phyloP scores from a whole-genome alignment of 345 rosid species.

The Lumnitzera littorea region DNA sequence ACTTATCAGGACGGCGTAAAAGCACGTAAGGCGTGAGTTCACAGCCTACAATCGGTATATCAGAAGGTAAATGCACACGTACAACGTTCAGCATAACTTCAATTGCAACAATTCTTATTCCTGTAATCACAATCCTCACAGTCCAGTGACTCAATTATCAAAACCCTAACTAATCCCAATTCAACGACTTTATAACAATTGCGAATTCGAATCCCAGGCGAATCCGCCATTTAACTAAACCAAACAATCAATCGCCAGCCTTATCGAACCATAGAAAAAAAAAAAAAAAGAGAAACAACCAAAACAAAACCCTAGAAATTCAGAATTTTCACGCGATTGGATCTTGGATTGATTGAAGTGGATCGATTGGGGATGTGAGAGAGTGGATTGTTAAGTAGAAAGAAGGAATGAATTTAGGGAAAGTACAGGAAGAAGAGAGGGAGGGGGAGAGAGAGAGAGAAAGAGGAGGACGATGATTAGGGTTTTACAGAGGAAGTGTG shows the following conservation, averaged over 20 bases:
- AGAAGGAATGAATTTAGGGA: background rate
- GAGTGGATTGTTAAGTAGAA: background rate
- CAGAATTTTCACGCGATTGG: background rate
- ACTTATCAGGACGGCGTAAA: constrained; percentile 64
- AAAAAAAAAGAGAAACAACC: background rate
- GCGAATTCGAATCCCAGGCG: constrained; percentile 1
- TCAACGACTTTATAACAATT: background rate
- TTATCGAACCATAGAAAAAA: background rate
- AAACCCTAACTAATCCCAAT: background rate
- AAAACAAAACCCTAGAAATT: background rate
- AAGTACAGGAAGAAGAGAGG: background rate
- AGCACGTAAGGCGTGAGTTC: constrained; percentile 92
- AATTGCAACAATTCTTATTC: background rate
- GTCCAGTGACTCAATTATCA: background rate
- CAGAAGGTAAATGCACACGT: constrained; percentile 93
- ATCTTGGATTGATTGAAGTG: background rate
- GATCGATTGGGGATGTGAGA: background rate
- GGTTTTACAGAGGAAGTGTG: constrained; percentile 10
- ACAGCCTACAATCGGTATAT: constrained; percentile 96
- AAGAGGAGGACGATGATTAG: background rate
- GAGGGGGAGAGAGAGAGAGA: background rate
- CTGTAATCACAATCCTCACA: constrained; percentile 5
- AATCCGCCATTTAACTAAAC: constrained; percentile 15
- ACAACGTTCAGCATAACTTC: constrained; percentile 89
- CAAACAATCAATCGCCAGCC: constrained; percentile 8